phyloP scores from a whole-genome alignment of 1,284 basidiomycete species.

The Pholiota adiposa region DNA sequence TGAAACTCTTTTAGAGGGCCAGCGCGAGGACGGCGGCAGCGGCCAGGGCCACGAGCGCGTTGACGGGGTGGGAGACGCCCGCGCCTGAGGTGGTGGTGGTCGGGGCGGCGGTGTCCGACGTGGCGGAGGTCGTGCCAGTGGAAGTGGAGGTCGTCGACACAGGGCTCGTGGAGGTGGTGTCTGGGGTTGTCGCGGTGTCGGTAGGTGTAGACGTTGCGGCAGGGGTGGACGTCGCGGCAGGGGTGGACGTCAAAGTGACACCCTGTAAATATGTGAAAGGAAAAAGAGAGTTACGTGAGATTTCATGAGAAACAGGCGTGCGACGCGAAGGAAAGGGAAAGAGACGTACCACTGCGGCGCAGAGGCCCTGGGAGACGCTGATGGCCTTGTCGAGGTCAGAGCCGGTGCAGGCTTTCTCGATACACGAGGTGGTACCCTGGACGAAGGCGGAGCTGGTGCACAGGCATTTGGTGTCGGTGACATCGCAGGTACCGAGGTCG shows the following conservation, averaged over 20 bases:
- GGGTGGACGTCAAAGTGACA: conserved; percentile 45
- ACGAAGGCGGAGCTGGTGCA: conserved; percentile 54
- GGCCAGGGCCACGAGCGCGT: conserved; percentile 41
- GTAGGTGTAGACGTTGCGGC: conserved; percentile 9
- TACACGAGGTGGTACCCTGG: conserved; percentile 48
- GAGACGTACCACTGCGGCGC: conserved; percentile 52
- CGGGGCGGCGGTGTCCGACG: conserved; percentile 26
- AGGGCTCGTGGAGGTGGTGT: conserved; percentile 1
- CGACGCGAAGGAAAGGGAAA: not conserved
- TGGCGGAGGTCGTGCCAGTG: conserved; percentile 12
- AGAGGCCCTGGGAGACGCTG: conserved; percentile 46
- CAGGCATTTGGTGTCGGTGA: conserved; percentile 52
- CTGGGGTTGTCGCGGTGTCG: conserved; percentile 7
- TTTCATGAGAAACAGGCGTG: too few species aligned
- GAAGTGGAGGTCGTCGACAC: conserved; percentile 17
- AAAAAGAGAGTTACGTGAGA: conserved; percentile 1
- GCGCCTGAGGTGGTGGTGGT: conserved; percentile 9
- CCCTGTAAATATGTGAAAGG: conserved; percentile 41
- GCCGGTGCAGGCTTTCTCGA: conserved; percentile 47
- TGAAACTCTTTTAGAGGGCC: conserved; percentile 13
- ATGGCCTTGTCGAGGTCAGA: conserved; percentile 52
- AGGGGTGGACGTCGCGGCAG: conserved; percentile 19
- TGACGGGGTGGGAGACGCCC: conserved; percentile 37
- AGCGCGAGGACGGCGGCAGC: conserved; percentile 46
- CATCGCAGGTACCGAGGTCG: conserved; percentile 43